Percentiles rank a stretch among this genome's conserved stretches.
These are phyloP conservation scores for Phanerodontia chrysosporium DNA, from an alignment of 768 basidiomycete species.

Conservation along the genomic window DNA sequence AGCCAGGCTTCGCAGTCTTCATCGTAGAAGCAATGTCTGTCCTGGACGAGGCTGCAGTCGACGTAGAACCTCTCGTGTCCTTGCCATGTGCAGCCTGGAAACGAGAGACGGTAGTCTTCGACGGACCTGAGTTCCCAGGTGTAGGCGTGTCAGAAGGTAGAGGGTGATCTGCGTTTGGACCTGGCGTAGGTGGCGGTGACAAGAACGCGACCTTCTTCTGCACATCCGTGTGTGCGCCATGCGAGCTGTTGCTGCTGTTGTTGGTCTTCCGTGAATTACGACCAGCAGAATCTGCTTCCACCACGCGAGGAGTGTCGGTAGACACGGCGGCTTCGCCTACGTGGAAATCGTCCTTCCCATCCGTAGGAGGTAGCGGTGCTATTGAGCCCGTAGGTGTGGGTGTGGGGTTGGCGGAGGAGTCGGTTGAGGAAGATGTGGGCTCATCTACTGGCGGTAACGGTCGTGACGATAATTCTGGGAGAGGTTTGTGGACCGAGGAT, in stretches of 20 bases:
- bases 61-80: constrained; percentile 63
- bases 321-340: constrained; percentile 15
- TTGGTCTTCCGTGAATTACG: constrained; percentile 37
- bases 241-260: constrained; percentile 30
- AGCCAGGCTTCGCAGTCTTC: constrained; percentile 46
- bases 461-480: constrained; percentile 59
- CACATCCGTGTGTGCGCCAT: constrained; percentile 38
- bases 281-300: constrained; percentile 29
- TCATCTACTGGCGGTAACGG: constrained; percentile 47
- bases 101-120: constrained; percentile 71
- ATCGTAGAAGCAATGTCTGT: constrained; percentile 47
- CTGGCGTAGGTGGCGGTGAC: constrained; percentile 73
- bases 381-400: constrained; percentile 30
- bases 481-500: constrained; percentile 58
- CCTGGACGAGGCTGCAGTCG: constrained; percentile 62
- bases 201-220: constrained; percentile 88
- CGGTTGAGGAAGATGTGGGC: constrained; percentile 30
- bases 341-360: constrained; percentile 21
- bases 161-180: constrained; percentile 43
- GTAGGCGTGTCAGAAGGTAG: constrained; percentile 41
- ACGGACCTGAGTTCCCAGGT: constrained; percentile 29
- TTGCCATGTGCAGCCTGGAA: constrained; percentile 73
- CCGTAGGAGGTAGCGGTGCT: constrained; percentile 13
- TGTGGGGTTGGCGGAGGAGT: constrained; percentile 32
- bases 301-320: constrained; percentile 8